Base-by-base conservation (phyloP, 1,139 yeast genomes). In the Yamadazyma songkhlaensis region DNA sequence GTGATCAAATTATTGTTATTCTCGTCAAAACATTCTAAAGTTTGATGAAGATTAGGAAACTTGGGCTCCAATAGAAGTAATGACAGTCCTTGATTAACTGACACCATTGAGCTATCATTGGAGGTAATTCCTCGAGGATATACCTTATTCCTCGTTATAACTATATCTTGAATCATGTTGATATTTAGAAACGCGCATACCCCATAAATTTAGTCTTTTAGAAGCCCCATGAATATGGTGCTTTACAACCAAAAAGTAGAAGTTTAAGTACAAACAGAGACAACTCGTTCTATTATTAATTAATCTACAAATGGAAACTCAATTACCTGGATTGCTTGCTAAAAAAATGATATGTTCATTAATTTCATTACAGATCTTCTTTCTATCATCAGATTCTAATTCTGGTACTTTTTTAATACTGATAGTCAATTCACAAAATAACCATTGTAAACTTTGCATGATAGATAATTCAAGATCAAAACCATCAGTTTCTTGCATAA, bases 21-120 rank as follows among this genome's bases (percentile, higher is more conserved):
- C 7, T 28, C 26, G 22, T 31, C 33, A 5, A 22, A 31, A 5
- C n/a, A 5, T 11, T 31, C 33, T 8, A 22, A 22, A n/a, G 60
- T 48, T 30, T 56, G 59, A 34, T 61, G 65, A 20, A 67, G 50
- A n/a, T 55, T 47, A 2, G 76, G 75, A 6, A 67, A 53, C 39
- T 55, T 59, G 7, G 76, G 75, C 29, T 69, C 75, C 10, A 70
- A 47, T 4, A 69, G 43, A 1, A 64, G 55, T 25, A 71, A 38
- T 30, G 63, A 66, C 12, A 46, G 50, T 4, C 65, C 64, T 40
- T 57, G 59, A 43, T 67, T 70, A 26, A 71, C 54, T 3, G 74
- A 65, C 37, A 69, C 44, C 46, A 68, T 74, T 44, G 47, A 54
- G 39, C 67, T 66, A 8, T 53, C 59, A 0, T 74, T 66, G 59